phyloP scores from a whole-genome alignment of 1,139 yeast genomes.

The Kurtzmaniella quercitrusa region DNA sequence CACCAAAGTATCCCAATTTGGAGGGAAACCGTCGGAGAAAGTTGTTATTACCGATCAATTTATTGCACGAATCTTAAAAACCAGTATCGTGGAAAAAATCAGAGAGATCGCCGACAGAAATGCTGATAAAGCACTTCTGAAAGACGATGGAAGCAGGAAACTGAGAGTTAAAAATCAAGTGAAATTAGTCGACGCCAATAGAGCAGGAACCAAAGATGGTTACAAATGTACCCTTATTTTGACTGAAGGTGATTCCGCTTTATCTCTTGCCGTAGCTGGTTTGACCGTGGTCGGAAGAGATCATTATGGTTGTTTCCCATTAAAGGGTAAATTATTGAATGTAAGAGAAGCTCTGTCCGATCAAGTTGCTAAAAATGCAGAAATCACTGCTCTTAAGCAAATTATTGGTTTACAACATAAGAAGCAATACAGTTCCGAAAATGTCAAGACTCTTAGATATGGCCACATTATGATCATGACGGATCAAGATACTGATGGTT shows the following conservation, averaged over 20 bases:
- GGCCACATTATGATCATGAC: constrained; percentile 99
- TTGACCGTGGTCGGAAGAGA: constrained; percentile 94
- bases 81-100: constrained; percentile 80
- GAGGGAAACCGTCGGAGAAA: constrained; percentile 61
- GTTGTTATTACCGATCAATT: constrained; percentile 70
- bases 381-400: constrained; percentile 91
- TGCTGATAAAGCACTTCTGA: constrained; percentile 83
- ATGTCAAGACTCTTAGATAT: constrained; percentile 73
- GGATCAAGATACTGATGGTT: constrained; percentile 99
- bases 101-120: constrained; percentile 80
- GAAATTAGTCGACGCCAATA: constrained; percentile 92
- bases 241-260: constrained; percentile 98
- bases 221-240: constrained; percentile 86
- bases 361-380: constrained; percentile 87
- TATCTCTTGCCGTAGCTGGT: constrained; percentile 90
- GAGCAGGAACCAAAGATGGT: constrained; percentile 93
- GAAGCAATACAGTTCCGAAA: constrained; percentile 62
- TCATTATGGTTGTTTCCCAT: constrained; percentile 91
- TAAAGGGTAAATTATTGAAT: constrained; percentile 90
- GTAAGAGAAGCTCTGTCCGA: constrained; percentile 96
- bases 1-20: constrained; percentile 83
- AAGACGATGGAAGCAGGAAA: constrained; percentile 86
- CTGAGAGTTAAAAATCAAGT: constrained; percentile 85
- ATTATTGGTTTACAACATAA: constrained; percentile 95
- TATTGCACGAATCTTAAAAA: constrained; percentile 62